phyloP scores from a whole-genome alignment of 179 eudicot species.

The Carnegiea gigantea region DNA sequence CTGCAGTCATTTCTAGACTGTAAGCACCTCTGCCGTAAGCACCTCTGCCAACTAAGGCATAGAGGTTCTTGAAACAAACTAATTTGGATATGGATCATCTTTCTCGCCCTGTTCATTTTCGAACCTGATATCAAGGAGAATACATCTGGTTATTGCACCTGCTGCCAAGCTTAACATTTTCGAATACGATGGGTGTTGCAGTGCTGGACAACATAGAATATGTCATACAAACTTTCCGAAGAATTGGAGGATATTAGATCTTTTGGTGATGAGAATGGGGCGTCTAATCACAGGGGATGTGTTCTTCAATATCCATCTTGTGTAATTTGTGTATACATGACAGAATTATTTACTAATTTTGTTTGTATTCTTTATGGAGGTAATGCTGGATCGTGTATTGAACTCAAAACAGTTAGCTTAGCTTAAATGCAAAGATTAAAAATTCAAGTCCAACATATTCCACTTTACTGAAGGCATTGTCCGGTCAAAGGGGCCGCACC shows the following conservation, averaged over 20 bases:
- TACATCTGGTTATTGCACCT: neutral
- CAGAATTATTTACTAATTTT: neutral
- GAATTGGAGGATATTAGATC: neutral
- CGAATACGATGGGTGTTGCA: slow-evolving; percentile 1
- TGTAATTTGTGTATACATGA: neutral
- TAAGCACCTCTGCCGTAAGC: neutral
- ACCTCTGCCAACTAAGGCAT: neutral
- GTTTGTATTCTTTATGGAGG: neutral
- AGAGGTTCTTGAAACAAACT: neutral
- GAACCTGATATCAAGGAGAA: neutral
- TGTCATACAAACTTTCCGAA: neutral
- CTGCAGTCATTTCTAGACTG: neutral
- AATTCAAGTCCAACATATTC: neutral
- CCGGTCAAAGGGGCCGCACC: no score
- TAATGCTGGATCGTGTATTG: neutral
- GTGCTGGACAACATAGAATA: slow-evolving; percentile 2
- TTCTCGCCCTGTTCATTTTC: slow-evolving; percentile 2
- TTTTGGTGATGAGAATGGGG: neutral
- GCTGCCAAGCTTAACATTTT: slow-evolving; percentile 6
- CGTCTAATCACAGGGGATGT: neutral
- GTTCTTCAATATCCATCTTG: neutral
- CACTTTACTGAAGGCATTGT: no score
- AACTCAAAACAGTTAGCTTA: neutral
- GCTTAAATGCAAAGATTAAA: no score
- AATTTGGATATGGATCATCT: neutral